Evolutionary conservation across 2,329 filamentous ascomycete genomes (phyloP).

Genomic region (Colletotrichum tofieldiae): DNA sequence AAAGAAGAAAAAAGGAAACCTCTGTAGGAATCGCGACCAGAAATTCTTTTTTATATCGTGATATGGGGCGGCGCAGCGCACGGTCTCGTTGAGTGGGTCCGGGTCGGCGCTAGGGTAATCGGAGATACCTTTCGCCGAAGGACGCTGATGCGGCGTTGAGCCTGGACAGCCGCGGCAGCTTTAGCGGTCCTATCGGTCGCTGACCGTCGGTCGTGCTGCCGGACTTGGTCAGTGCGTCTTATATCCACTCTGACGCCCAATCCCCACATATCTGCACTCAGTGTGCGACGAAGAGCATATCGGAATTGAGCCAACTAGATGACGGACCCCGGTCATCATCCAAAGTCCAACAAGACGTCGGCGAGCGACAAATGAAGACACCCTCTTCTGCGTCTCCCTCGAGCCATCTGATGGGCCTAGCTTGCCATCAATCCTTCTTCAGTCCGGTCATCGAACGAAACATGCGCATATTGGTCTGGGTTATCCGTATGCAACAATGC

Average conservation of each 20-base stretch:
- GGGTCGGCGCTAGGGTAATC: neutral
- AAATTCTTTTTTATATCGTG: constrained; percentile 41
- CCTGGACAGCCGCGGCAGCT: constrained; percentile 1
- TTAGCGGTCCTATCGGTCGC: neutral
- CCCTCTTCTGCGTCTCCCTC: constrained; percentile 29
- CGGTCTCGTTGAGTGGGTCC: constrained; percentile 19
- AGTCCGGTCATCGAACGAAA: constrained; percentile 13
- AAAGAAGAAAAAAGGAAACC: constrained; percentile 63
- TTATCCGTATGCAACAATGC: neutral
- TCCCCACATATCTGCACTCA: constrained; percentile 37
- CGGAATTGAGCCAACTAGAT: constrained; percentile 39
- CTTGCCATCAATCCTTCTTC: constrained; percentile 1
- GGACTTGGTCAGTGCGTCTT: constrained; percentile 23
- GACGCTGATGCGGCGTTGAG: neutral
- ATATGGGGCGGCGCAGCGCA: constrained; percentile 20
- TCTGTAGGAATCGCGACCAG: neutral
- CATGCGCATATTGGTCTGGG: constrained; percentile 1
- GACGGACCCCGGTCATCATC: constrained; percentile 27
- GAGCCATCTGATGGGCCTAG: constrained; percentile 15
- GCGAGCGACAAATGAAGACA: constrained; percentile 37
- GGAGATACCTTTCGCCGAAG: constrained; percentile 17
- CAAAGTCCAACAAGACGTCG: constrained; percentile 26
- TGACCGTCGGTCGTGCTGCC: neutral
- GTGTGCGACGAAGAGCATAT: constrained; percentile 33
- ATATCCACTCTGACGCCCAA: constrained; percentile 11